Evolutionary conservation across 2,329 filamentous ascomycete genomes (phyloP).

Genomic region (Ophiosphaerella herpotricha): DNA sequence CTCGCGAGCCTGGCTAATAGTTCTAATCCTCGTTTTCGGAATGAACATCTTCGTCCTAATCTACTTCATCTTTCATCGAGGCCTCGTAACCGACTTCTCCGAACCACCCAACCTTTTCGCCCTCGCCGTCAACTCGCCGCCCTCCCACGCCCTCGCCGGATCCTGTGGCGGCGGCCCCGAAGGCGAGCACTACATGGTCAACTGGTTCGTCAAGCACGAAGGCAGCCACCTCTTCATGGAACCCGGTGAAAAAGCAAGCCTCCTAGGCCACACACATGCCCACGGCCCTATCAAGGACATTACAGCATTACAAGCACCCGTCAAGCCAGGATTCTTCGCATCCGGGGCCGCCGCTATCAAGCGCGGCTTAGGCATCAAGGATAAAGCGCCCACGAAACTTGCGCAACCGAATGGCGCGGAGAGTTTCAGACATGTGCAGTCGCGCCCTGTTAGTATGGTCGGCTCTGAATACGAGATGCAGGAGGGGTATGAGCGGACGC

Average conservation of each 20-base stretch:
- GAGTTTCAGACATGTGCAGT: constrained; percentile 11
- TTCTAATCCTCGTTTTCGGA: constrained; percentile 68
- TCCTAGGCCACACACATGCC: constrained; percentile 14
- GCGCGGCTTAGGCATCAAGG: constrained; percentile 16
- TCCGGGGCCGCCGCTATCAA: constrained; percentile 9
- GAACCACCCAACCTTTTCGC: constrained; percentile 78
- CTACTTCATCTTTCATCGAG: constrained; percentile 64
- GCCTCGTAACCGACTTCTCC: constrained; percentile 76
- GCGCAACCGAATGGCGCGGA: constrained; percentile 26
- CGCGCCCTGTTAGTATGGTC: constrained; percentile 29
- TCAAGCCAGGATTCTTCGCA: constrained; percentile 1
- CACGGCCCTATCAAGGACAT: constrained; percentile 5
- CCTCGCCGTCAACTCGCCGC: constrained; percentile 69
- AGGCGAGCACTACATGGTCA: constrained; percentile 54
- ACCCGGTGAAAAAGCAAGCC: constrained; percentile 42
- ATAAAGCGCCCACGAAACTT: constrained; percentile 12
- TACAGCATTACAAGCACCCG: background rate
- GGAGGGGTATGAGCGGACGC: constrained; percentile 38
- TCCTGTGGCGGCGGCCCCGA: constrained; percentile 62
- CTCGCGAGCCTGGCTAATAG: constrained; percentile 69
- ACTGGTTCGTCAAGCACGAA: constrained; percentile 53
- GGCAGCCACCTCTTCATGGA: constrained; percentile 61
- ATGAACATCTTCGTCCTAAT: constrained; percentile 68
- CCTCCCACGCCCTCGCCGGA: constrained; percentile 57
- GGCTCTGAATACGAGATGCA: constrained; percentile 39